A percentile compares a stretch with the other conserved stretches of the same genome.
Evolutionary conservation across 2,329 filamentous ascomycete species (phyloP).

Genomic region (Penicillium oxalicum): DNA sequence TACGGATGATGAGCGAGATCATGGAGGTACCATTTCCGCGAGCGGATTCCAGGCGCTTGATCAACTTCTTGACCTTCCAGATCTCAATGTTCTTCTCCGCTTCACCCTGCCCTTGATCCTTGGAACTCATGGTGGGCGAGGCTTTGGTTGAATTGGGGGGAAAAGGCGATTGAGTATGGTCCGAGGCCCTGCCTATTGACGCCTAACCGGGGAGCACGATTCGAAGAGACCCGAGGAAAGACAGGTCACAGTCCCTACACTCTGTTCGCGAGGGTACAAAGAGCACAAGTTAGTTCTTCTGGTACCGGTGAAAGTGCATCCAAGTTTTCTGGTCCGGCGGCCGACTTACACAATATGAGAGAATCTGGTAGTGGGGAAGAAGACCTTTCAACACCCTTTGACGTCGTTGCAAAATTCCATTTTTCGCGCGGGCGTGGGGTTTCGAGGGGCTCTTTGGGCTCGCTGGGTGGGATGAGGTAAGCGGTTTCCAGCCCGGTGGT

Average conservation of each 20-base stretch:
- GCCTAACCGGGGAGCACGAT: conserved; percentile 17
- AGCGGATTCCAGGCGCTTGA: conserved; percentile 95
- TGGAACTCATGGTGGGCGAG: conserved; percentile 71
- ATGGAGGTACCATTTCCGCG: conserved; percentile 98
- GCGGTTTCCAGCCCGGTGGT: conserved; percentile 6
- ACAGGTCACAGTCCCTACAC: conserved; percentile 17
- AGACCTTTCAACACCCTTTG: conserved; percentile 11
- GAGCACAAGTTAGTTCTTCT: not conserved
- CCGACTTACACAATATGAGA: not conserved
- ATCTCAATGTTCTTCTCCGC: conserved; percentile 95
- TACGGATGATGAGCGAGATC: conserved; percentile 99
- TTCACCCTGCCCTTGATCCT: conserved; percentile 65
- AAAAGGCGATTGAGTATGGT: conserved; percentile 13
- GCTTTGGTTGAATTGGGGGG: conserved; percentile 19
- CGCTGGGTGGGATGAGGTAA: conserved; percentile 27
- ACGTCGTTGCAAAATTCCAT: conserved; percentile 29
- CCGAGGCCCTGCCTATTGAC: conserved; percentile 19
- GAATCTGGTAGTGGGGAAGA: not conserved
- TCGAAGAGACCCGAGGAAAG: conserved; percentile 14
- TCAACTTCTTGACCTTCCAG: conserved; percentile 97
- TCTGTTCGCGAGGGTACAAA: not conserved
- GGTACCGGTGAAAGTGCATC: not conserved
- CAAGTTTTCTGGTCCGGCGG: not conserved
- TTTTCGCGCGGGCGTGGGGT: conserved; percentile 28
- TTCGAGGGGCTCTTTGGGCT: conserved; percentile 14